Conservation (phyloP, 2,329 filamentous ascomycete species). For the Emmonsiellopsis sp. region DNA sequence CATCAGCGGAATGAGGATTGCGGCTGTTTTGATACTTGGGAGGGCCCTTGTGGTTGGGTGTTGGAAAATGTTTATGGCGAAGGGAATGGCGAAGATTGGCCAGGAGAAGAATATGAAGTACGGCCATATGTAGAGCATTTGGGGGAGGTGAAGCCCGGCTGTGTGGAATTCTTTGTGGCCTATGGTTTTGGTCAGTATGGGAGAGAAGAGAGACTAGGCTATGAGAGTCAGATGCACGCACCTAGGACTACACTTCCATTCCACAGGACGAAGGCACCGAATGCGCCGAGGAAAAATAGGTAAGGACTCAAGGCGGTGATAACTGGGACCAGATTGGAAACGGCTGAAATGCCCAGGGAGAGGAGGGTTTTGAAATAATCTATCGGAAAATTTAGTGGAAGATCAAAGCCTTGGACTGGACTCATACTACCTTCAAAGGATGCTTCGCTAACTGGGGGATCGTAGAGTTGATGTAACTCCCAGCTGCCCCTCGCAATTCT, state of each 20-base stretch:
- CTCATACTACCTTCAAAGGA: constrained; percentile 36
- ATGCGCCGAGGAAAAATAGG: constrained; percentile 54
- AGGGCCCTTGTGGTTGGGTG: constrained; percentile 22
- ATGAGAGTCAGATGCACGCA: constrained; percentile 26
- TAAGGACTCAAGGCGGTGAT: constrained; percentile 40
- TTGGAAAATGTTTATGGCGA: constrained; percentile 32
- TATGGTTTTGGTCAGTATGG: constrained; percentile 25
- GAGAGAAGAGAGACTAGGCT: not conserved
- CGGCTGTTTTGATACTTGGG: constrained; percentile 17
- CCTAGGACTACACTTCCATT: constrained; percentile 89
- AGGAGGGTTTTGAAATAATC: constrained; percentile 44
- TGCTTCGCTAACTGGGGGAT: constrained; percentile 40
- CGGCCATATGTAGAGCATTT: constrained; percentile 94
- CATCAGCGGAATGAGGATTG: constrained; percentile 33
- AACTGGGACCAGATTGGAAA: constrained; percentile 33
- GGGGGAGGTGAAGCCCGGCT: constrained; percentile 76
- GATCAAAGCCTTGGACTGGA: not conserved
- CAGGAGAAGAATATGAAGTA: constrained; percentile 83
- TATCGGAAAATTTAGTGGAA: constrained; percentile 13
- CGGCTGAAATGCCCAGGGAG: constrained; percentile 53
- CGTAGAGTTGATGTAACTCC: constrained; percentile 38
- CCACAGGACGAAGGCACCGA: constrained; percentile 68
- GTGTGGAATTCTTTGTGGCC: constrained; percentile 93
- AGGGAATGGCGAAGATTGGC: constrained; percentile 57
- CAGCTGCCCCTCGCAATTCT: constrained; percentile 18